phyloP scores from a whole-genome alignment of 176 grass and related monocot genomes.

The Areca catechu region DNA sequence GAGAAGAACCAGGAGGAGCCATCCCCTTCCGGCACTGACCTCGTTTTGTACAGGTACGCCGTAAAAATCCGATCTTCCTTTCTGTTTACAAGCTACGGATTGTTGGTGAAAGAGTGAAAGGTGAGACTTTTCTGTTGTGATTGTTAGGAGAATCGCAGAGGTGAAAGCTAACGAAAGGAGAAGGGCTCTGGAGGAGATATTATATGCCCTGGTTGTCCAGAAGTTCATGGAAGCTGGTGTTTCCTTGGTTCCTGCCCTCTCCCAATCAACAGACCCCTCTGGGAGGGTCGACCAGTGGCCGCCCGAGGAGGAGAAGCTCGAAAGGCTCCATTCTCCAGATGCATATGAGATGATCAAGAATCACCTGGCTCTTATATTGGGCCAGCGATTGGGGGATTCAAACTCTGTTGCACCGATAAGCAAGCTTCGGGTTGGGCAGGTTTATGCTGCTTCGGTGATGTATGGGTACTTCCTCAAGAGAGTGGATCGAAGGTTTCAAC shows the following conservation, averaged over 20 bases:
- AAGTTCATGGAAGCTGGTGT: constrained; percentile 88
- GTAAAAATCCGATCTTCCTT: too few relatives aligned
- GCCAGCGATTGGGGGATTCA: constrained; percentile 52
- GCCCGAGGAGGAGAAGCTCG: constrained; percentile 54
- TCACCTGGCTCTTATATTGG: constrained; percentile 81
- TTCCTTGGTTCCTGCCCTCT: constrained; percentile 67
- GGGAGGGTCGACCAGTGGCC: constrained; percentile 52
- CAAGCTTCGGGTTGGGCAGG: constrained; percentile 91
- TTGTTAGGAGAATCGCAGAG: constrained; percentile 85
- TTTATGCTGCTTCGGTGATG: constrained; percentile 98
- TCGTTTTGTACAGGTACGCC: constrained; percentile 83
- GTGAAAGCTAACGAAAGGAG: constrained; percentile 83
- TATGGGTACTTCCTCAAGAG: constrained; percentile 97
- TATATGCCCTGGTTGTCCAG: constrained; percentile 88
- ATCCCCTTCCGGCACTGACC: constrained; percentile 45
- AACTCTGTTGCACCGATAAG: constrained; percentile 71
- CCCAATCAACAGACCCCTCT: constrained; percentile 43
- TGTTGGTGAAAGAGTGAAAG: constrained; percentile 6
- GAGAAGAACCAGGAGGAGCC: constrained; percentile 38
- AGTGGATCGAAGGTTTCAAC: constrained; percentile 89
- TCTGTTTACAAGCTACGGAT: neutral
- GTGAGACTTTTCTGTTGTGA: constrained; percentile 3
- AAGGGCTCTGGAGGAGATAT: constrained; percentile 84
- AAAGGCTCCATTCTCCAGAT: constrained; percentile 57
- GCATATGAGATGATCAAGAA: constrained; percentile 99